A percentile compares a stretch with the other conserved stretches of the same genome.
Evolutionary conservation across 768 basidiomycete species (phyloP).

Genomic region (Agaricus subrufescens): DNA sequence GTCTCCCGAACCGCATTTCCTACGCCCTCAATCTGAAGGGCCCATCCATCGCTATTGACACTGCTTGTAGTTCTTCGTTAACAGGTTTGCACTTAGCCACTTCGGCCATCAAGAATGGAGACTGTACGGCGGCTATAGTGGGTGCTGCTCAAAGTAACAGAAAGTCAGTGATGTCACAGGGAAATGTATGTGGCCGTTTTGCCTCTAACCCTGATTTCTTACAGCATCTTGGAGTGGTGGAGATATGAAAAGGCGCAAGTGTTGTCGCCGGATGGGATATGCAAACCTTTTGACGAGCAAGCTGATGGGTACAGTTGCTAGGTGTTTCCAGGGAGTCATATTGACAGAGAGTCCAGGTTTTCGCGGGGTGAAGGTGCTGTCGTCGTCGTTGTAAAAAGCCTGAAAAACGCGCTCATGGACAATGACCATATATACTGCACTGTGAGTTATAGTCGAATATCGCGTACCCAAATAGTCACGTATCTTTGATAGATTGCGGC

Average conservation of each 20-base stretch:
- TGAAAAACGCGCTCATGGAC: slow-evolving; percentile 32
- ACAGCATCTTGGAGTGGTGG: slow-evolving; percentile 30
- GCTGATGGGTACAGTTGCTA: slow-evolving; percentile 33
- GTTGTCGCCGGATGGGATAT: slow-evolving; percentile 35
- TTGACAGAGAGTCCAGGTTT: slow-evolving; percentile 22
- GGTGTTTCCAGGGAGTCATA: not conserved
- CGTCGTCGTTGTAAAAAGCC: slow-evolving; percentile 34
- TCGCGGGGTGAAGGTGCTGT: slow-evolving; percentile 32
- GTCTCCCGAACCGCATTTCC: slow-evolving; percentile 37
- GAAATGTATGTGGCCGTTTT: not conserved
- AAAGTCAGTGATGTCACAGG: slow-evolving; percentile 20
- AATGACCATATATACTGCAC: slow-evolving; percentile 36
- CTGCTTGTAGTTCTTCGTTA: slow-evolving; percentile 44
- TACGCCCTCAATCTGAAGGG: slow-evolving; percentile 37
- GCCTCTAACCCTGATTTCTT: not conserved
- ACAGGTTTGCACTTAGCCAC: slow-evolving; percentile 46
- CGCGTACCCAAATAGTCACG: not conserved
- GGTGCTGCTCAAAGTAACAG: slow-evolving; percentile 39
- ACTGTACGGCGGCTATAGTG: slow-evolving; percentile 44
- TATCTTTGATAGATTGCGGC: slow-evolving; percentile 29
- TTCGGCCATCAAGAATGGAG: slow-evolving; percentile 36
- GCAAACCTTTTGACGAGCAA: slow-evolving; percentile 38
- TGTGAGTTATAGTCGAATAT: slow-evolving; percentile 16
- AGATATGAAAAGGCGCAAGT: slow-evolving; percentile 32
- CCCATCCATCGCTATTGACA: slow-evolving; percentile 46